Percentiles rank a stretch among this genome's conserved stretches.
Conservation (phyloP, 805 yeast species). For the Teunomyces gatunensis region DNA sequence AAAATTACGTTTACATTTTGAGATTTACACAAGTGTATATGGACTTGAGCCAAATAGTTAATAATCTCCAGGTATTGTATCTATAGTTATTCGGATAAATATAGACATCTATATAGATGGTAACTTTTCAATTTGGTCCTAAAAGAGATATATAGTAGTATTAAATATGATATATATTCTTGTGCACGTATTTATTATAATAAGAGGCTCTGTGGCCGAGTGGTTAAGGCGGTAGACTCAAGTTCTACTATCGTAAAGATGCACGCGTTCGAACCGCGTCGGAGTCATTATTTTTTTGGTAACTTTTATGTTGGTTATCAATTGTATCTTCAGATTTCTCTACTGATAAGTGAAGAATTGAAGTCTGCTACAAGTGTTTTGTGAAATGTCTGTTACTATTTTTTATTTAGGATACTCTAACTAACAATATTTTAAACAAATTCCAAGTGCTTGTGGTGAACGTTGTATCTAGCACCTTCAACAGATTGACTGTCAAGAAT, state of each 20-base stretch:
- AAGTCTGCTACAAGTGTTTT: neutral
- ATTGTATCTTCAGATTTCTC: neutral
- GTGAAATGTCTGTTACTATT: no score
- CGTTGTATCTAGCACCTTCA: constrained; percentile 57
- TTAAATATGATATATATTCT: no score
- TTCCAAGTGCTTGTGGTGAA: constrained; percentile 7
- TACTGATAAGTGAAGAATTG: no score
- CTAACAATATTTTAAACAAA: neutral
- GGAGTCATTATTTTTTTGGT: constrained; percentile 9
- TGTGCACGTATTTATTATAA: neutral
- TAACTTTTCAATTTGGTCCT: no score
- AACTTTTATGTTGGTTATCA: no score
- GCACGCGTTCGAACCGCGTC: constrained; percentile 16
- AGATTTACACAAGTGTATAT: neutral
- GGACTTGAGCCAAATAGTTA: neutral
- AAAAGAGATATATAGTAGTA: no score
- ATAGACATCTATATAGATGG: no score
- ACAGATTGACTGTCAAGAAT: constrained; percentile 44
- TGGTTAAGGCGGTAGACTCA: constrained; percentile 14
- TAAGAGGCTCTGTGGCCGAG: constrained; percentile 11
- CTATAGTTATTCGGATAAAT: no score
- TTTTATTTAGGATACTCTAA: no score
- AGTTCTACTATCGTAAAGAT: constrained; percentile 13
- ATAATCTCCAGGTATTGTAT: no score
- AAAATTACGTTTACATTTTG: neutral